Evolutionary conservation across 805 yeast species (phyloP), one percentile per base, ranked within the genome.

Genomic region (Candida manassasensis): DNA sequence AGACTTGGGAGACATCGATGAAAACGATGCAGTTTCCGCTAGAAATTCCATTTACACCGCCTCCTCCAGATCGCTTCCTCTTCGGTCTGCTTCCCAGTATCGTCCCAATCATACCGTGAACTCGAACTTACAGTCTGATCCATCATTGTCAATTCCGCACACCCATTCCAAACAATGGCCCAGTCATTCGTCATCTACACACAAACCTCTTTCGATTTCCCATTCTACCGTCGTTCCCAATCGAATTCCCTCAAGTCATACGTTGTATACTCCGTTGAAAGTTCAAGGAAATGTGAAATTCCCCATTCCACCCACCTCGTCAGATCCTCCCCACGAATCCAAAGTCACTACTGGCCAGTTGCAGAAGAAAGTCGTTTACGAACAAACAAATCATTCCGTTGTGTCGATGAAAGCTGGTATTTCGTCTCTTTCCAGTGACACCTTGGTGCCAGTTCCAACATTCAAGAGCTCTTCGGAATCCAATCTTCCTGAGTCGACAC

Each of bases 1-100:
- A 29, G 61, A 53, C 5, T 45, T 61, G 13, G 63, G 59, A 19
- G 49, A 47, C 12, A 52, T 43, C 21, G 60, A 52, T 27, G 34
- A 49, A 30, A 40, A 42, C 7, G 47, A 41, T 7, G 42, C 7
- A 19, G 22, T 19, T 10, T 7, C 9, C 10, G 7, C 22, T 19
- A 19, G 22, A 19, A 19, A 19, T 19, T 7, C 9, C 22, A 7
- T 19, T 10, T 19, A 19, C 22, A 10, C 22, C 22, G 9, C n/a
- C n/a, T n/a, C n/a, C n/a, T n/a, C n/a, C n/a, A n/a, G n/a, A n/a
- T n/a, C n/a, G n/a, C n/a, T n/a, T n/a, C n/a, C n/a, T n/a, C n/a
- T n/a, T n/a, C n/a, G n/a, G n/a, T n/a, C n/a, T n/a, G n/a, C n/a
- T n/a, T n/a, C n/a, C n/a, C n/a, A n/a, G n/a, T n/a, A n/a, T n/a